phyloP scores from a whole-genome alignment of 805 yeast genomes.

The Candida taoyuanica region DNA sequence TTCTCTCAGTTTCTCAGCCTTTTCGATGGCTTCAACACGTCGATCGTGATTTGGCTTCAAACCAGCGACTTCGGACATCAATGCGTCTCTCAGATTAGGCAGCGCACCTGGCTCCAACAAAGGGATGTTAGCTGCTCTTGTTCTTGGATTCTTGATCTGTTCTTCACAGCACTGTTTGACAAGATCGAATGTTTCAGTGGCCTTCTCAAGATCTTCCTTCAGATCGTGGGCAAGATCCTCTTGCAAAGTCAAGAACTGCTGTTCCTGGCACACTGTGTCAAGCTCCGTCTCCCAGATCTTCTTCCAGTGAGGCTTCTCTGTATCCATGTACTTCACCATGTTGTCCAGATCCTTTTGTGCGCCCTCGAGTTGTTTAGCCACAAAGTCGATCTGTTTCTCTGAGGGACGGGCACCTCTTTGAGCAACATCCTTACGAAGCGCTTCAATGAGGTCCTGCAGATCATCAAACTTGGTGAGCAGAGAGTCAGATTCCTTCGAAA shows the following conservation, averaged over 20 bases:
- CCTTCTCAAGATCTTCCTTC: conserved; percentile 74
- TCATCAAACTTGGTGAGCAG: conserved; percentile 82
- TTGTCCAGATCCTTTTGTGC: conserved; percentile 50
- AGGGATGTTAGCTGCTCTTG: conserved; percentile 34
- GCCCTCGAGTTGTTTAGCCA: conserved; percentile 56
- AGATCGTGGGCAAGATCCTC: conserved; percentile 80
- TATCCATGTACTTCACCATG: conserved; percentile 56
- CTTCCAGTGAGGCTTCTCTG: conserved; percentile 84
- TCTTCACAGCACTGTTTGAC: conserved; percentile 80
- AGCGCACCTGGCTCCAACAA: conserved; percentile 62
- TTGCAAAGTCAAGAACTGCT: conserved; percentile 84
- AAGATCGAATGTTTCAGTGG: conserved; percentile 73
- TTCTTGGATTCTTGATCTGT: conserved; percentile 57
- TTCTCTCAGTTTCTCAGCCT: conserved; percentile 77
- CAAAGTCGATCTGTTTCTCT: conserved; percentile 62
- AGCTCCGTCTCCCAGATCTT: conserved; percentile 88
- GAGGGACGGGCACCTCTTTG: conserved; percentile 83
- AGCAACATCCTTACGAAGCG: conserved; percentile 85
- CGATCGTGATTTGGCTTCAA: conserved; percentile 79
- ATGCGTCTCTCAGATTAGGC: conserved; percentile 64
- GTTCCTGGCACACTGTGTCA: conserved; percentile 88
- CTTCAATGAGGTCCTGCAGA: conserved; percentile 87
- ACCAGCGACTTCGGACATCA: conserved; percentile 73
- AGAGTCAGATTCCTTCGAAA: conserved; percentile 72
- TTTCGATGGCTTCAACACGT: conserved; percentile 82